Percentiles rank a stretch among this genome's conserved stretches.
Evolutionary conservation across 805 yeast genomes (phyloP).

Genomic region (Diddensiella caesifluorescens): DNA sequence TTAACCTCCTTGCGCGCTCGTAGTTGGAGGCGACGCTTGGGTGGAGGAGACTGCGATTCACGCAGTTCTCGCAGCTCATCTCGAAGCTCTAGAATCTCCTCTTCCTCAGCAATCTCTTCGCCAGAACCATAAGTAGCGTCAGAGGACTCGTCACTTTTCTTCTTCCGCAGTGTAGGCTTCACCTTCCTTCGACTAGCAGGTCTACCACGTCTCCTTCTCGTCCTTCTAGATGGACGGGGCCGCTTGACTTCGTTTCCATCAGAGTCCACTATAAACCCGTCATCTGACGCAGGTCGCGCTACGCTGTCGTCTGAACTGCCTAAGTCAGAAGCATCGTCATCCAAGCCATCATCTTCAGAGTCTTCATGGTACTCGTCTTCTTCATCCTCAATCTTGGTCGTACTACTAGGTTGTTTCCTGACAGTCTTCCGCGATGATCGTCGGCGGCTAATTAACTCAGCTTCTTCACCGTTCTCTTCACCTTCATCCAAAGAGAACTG

Average conservation of each 20-base stretch:
- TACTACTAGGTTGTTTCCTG: not conserved
- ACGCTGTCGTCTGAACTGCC: conserved; percentile 1
- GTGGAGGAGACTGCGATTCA: conserved; percentile 38
- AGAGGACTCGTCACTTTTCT: not conserved
- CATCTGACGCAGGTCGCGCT: conserved; percentile 4
- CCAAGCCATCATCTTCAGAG: conserved; percentile 10
- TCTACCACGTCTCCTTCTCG: not conserved
- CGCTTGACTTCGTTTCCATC: conserved; percentile 12
- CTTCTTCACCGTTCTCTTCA: conserved; percentile 8
- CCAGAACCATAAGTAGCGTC: conserved; percentile 4
- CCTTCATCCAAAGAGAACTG: conserved; percentile 5
- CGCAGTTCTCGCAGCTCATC: conserved; percentile 21
- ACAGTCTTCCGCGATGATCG: conserved; percentile 5
- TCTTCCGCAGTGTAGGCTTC: not conserved
- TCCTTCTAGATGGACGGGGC: conserved; percentile 6
- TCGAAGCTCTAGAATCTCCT: conserved; percentile 2
- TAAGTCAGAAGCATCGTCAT: conserved; percentile 5
- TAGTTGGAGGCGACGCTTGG: conserved; percentile 40
- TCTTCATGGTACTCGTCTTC: conserved; percentile 14
- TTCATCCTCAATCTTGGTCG: conserved; percentile 1
- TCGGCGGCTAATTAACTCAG: conserved; percentile 4
- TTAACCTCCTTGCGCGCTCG: conserved; percentile 70
- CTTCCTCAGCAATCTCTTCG: conserved; percentile 11
- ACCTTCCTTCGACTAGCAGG: conserved; percentile 1
- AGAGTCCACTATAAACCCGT: conserved; percentile 6